Conservation (phyloP, 768 basidiomycete species). For the Serendipita sp. region DNA sequence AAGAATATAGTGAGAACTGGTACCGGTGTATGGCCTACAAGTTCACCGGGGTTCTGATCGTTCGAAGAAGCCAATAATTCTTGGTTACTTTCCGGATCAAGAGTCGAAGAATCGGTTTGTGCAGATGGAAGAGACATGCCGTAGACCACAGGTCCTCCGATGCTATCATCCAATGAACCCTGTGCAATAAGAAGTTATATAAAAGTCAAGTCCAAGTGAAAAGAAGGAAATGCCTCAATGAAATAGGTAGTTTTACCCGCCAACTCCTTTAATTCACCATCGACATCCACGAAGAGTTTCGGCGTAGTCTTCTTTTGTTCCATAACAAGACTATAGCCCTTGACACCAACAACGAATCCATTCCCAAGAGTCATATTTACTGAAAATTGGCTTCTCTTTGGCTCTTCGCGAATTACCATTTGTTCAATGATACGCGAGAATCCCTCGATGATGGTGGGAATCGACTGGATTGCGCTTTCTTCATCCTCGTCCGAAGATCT, state of each 20-base stretch:
- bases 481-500: constrained; percentile 21
- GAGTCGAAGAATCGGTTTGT: constrained; percentile 6
- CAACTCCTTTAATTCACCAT: constrained; percentile 62
- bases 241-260: constrained; percentile 51
- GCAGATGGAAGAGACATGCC: constrained; percentile 27
- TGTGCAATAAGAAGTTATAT: constrained; percentile 8
- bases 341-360: constrained; percentile 59
- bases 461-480: constrained; percentile 33
- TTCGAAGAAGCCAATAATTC: constrained; percentile 9
- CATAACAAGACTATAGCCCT: constrained; percentile 81
- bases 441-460: constrained; percentile 55
- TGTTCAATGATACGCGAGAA: constrained; percentile 20
- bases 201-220: not conserved
- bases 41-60: not conserved
- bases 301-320: constrained; percentile 74
- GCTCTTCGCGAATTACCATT: constrained; percentile 66
- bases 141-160: constrained; percentile 22
- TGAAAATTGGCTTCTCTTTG: constrained; percentile 69
- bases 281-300: constrained; percentile 69
- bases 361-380: constrained; percentile 66
- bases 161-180: constrained; percentile 23
- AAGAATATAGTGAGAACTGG: not conserved
- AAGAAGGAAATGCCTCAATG: constrained; percentile 41
- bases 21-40: not conserved
- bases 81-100: constrained; percentile 1